A percentile compares a stretch with the other conserved stretches of the same genome.
Evolutionary conservation across 1,284 basidiomycete species (phyloP).

Genomic region (Puccinia polysora): DNA sequence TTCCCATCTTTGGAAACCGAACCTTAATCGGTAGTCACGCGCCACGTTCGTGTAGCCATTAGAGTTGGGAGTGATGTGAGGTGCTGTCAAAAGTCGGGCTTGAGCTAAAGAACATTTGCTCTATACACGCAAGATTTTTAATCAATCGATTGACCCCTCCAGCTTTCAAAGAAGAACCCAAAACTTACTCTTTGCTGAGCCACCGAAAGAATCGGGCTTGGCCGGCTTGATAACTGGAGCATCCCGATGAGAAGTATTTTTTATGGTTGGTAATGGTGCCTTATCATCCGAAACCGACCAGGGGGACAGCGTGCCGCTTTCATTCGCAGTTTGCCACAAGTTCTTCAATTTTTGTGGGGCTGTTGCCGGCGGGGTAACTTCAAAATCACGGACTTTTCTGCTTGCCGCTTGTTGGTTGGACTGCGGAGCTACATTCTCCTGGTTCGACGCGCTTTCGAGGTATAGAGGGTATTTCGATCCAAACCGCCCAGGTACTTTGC

Average conservation of each 20-base stretch:
- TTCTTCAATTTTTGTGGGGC: background rate
- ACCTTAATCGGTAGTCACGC: background rate
- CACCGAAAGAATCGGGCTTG: background rate
- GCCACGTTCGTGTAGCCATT: background rate
- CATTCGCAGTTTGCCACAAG: background rate
- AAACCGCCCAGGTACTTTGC: conserved; percentile 3
- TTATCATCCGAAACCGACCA: background rate
- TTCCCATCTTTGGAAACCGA: background rate
- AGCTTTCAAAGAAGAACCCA: background rate
- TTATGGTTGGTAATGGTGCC: background rate
- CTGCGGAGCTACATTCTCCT: background rate
- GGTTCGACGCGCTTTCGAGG: background rate
- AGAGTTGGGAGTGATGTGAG: conserved; percentile 17
- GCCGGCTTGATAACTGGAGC: background rate
- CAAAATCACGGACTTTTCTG: background rate
- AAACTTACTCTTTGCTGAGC: background rate
- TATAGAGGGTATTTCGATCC: background rate
- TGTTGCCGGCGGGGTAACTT: background rate
- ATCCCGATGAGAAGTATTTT: background rate
- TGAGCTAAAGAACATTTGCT: background rate
- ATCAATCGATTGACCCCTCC: background rate
- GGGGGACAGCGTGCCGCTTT: background rate
- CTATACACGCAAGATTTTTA: background rate
- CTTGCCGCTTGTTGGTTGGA: background rate
- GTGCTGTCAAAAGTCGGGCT: conserved; percentile 1